Evolutionary conservation across 2,329 filamentous ascomycete genomes (phyloP), one percentile per base, ranked within the genome.

Genomic region (Basipetospora chlamydospora): DNA sequence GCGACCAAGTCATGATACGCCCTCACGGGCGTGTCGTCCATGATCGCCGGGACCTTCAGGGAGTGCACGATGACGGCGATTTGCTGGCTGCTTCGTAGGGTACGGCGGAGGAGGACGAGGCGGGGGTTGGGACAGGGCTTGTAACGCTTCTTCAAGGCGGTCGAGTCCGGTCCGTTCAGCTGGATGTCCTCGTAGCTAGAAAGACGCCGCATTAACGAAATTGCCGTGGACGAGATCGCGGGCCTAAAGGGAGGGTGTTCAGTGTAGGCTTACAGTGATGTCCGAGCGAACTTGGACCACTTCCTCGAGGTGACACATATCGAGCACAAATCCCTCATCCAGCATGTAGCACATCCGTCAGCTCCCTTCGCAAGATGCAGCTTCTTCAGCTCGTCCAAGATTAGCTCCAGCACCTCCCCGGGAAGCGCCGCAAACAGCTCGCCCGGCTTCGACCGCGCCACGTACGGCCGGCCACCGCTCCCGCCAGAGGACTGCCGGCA

Each of bases 291-390:
- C 43, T 61, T 63, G 45, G 64, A 56, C 56, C 68, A 67, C 45
- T 66, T 73, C 42, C 60, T 62, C 12, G 63, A 67, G 26, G 61
- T 58, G 9, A 71, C 39, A 9, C 64, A 60, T 28, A 76, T 49
- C 28, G 61, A 63, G 44, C 64, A 68, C 21, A 67, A 53, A 45
- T 79, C 73, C 33, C 74, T 61, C 69, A 75, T 74, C 67, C 70
- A 76, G 50, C 74, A 78, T 13, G 74, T 77, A 12, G 71, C 63
- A 47, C 74, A 78, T 50, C 70, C 74, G 23, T 55, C 53, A 43
- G 63, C 67, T 3, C 55, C 54, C 11, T 53, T 47, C 6, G 50
- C 53, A 10, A 76, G 47, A 47, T 79, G 74, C 11, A 63, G 49
- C 26, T 58, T 54, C 47, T 63, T 68, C 13, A 79, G 52, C 37